Evolutionary conservation across 169 alveolate genomes (phyloP), one percentile per base, ranked within the genome.

Genomic region (Cryptosporidium tyzzeri): DNA sequence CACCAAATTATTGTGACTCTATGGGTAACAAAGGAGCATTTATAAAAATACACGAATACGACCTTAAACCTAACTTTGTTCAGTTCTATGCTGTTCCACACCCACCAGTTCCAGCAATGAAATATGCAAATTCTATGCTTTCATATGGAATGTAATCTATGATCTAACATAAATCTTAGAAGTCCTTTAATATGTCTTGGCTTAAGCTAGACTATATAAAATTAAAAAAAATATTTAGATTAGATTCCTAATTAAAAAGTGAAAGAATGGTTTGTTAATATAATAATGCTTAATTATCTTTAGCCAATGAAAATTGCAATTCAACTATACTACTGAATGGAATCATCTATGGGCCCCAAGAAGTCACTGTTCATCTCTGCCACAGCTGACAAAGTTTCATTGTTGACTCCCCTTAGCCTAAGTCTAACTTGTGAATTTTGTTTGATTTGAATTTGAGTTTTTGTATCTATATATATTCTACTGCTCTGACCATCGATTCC

Each of bases 1-100:
- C 99, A 23, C 99, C 99, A 7, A 99, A 99, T 93, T 99, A 99
- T 93, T 99, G 99, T 93, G 99, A 98, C 94, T 97, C 97, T 93
- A 98, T 98, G 99, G 99, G 99, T 61, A 98, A 99, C 95, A 97
- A 99, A 92, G 99, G 99, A 29, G 99, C 99, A 1, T 95, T 96
- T 75, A 92, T 96, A 14, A 95, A 96, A 92, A 61, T 95, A 69
- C 95, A 95, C 41, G 99, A 99, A 8, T 87, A 93, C 23, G 97
- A 94, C 41, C 94, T 97, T 94, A 94, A 93, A 59, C 99, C 99
- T 33, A 69, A 85, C 50, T 97, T 95, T 93, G 93, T 94, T 23
- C 94, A 93, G 92, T 98, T 98, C 93, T 93, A 92, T 45, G 97
- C 98, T 31, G 99, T 96, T 33, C 97, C 95, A 58, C 99, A 97